These are phyloP conservation scores for Priceomyces medius DNA, from an alignment of 805 yeast genomes.

Conservation along the genomic window DNA sequence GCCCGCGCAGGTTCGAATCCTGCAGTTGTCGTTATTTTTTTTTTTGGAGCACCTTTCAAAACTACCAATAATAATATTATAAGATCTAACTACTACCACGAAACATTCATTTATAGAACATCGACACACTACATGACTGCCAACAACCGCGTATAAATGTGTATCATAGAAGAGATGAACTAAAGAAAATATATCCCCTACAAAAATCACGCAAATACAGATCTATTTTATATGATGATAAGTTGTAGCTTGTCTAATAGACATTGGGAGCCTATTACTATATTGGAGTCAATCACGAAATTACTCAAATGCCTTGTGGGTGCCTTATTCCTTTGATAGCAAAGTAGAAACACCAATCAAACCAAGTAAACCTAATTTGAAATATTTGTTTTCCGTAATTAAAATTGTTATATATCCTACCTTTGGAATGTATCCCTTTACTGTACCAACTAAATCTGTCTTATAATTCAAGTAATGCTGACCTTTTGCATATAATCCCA, in stretches of 20 bases:
- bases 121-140: no score
- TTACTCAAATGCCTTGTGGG: no score
- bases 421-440: slow-evolving; percentile 86
- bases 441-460: slow-evolving; percentile 82
- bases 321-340: slow-evolving; percentile 36
- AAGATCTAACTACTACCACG: no score
- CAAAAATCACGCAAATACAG: no score
- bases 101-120: neutral
- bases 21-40: slow-evolving; percentile 54
- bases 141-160: no score
- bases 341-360: slow-evolving; percentile 69
- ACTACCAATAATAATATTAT: no score
- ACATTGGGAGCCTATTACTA: no score
- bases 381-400: slow-evolving; percentile 82
- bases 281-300: no score
- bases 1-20: slow-evolving; percentile 68
- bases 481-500: slow-evolving; percentile 74
- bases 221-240: no score
- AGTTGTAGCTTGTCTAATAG: no score
- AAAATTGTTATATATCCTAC: slow-evolving; percentile 90
- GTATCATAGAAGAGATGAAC: no score
- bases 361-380: slow-evolving; percentile 76
- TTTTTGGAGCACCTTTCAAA: slow-evolving; percentile 5
- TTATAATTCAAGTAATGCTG: slow-evolving; percentile 76
- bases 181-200: no score